Percentiles rank a stretch among this genome's conserved stretches.
Evolutionary conservation across 257 asterid species (phyloP).

Genomic region (Scutellaria baicalensis): DNA sequence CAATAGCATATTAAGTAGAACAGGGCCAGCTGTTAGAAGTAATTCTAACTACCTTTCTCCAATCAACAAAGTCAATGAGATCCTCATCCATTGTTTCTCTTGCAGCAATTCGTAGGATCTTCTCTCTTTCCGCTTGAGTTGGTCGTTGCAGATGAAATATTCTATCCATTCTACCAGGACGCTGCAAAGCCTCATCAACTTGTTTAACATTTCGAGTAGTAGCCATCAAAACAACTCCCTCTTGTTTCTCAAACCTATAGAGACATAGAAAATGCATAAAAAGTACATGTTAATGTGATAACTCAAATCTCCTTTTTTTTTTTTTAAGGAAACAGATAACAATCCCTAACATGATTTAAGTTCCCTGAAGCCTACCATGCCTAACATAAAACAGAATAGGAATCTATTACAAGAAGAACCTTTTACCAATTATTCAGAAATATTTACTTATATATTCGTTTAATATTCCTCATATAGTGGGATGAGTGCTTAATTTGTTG

Average conservation of each 20-base stretch:
- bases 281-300: neutral
- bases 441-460: neutral
- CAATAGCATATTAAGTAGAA: neutral
- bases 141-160: slow-evolving; percentile 92
- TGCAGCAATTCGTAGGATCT: slow-evolving; percentile 64
- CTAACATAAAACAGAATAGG: neutral
- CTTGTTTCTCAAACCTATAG: slow-evolving; percentile 93
- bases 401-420: neutral
- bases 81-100: slow-evolving; percentile 90
- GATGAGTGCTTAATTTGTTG: no score
- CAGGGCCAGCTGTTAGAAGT: slow-evolving; percentile 4
- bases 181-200: slow-evolving; percentile 87
- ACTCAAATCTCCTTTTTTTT: neutral
- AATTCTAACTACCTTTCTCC: slow-evolving; percentile 66
- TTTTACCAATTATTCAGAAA: neutral
- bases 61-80: slow-evolving; percentile 72
- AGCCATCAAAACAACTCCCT: slow-evolving; percentile 98
- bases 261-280: slow-evolving; percentile 16
- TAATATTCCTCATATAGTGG: neutral
- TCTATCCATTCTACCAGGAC: slow-evolving; percentile 99
- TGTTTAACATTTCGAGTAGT: slow-evolving; percentile 85
- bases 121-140: slow-evolving; percentile 81
- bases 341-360: neutral
- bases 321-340: no score
- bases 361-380: neutral